Evolutionary conservation across 805 yeast species (phyloP), one percentile per base, ranked within the genome.

Genomic region (Saccharomyces kudriavzevii): DNA sequence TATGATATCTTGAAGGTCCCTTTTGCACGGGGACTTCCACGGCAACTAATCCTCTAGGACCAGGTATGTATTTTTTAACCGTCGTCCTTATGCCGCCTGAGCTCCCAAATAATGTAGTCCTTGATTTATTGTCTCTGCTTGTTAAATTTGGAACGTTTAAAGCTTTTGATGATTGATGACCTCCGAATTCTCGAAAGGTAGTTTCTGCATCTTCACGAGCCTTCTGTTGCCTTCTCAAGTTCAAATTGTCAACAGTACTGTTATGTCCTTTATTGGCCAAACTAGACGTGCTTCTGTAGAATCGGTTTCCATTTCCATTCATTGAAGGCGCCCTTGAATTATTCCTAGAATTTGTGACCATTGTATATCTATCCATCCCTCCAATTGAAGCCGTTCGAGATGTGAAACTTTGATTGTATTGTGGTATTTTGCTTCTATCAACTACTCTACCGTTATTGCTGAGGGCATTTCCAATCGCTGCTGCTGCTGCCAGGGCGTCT

Each of bases 31-130:
- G 87, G 2, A 86, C 90, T 60, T 86, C 91, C 4, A 86, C 74
- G 8, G 84, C 75, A 49, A 83, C 79, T 52, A 86, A 74, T 10
- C 94, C 94, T 60, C 80, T 76, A 3, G 87, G 83, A 2, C 89
- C 83, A 1, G 94, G 92, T 48, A 86, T 76, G 70, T 85, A 86
- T 57, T 81, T 84, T 58, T 83, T 85, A 5, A 85, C 78, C 70
- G 78, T 84, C 52, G 72, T 78, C 51, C 56, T 17, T 35, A 17
- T 17, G 11, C 43, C 17, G 22, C 24, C 24, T 35, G 43, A 35
- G 11, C 3, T 35, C 24, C 24, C 11, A 35, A 17, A 60, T 49
- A 56, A 56, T 45, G 57, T 40, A 35, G 61, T 58, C 47, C 62
- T 58, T 22, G 65, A 56, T 45, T 60, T 40, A 51, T 62, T 55